A percentile compares a stretch with the other conserved stretches of the same genome.
Conservation (phyloP, 2,329 filamentous ascomycete genomes). For the Fusarium duplospermum region DNA sequence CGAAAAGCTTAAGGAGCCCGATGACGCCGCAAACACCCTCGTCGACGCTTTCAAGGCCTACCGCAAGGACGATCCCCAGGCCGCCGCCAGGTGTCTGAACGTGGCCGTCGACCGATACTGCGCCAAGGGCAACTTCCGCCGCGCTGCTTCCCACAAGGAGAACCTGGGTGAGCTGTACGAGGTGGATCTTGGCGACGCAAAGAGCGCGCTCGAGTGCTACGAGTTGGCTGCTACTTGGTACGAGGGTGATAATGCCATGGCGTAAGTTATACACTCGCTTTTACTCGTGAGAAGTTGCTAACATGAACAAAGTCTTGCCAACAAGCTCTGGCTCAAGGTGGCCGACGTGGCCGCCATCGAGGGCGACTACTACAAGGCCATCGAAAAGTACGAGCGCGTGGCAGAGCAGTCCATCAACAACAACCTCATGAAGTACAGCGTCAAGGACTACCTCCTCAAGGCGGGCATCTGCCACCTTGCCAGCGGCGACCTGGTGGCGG, state of each 20-base stretch:
- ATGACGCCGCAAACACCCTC: constrained; percentile 90
- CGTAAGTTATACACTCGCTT: constrained; percentile 63
- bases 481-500: constrained; percentile 78
- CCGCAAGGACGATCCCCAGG: constrained; percentile 83
- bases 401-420: constrained; percentile 83
- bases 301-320: constrained; percentile 74
- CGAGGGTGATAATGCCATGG: constrained; percentile 84
- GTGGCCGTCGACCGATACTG: constrained; percentile 88
- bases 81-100: constrained; percentile 84
- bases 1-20: constrained; percentile 86
- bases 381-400: constrained; percentile 86
- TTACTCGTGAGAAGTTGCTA: neutral
- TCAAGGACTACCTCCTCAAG: constrained; percentile 97
- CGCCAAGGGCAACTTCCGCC: constrained; percentile 87
- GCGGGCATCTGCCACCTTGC: constrained; percentile 90
- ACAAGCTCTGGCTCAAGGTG: constrained; percentile 93
- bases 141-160: constrained; percentile 92
- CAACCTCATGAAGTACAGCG: constrained; percentile 91
- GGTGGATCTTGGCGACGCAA: constrained; percentile 80
- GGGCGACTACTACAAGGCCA: constrained; percentile 85
- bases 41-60: constrained; percentile 97
- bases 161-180: constrained; percentile 89
- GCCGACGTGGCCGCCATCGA: constrained; percentile 88
- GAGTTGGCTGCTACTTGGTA: constrained; percentile 91
- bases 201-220: constrained; percentile 84